Base-by-base conservation (phyloP, 345 rosid genomes). In the Salix dunnii region DNA sequence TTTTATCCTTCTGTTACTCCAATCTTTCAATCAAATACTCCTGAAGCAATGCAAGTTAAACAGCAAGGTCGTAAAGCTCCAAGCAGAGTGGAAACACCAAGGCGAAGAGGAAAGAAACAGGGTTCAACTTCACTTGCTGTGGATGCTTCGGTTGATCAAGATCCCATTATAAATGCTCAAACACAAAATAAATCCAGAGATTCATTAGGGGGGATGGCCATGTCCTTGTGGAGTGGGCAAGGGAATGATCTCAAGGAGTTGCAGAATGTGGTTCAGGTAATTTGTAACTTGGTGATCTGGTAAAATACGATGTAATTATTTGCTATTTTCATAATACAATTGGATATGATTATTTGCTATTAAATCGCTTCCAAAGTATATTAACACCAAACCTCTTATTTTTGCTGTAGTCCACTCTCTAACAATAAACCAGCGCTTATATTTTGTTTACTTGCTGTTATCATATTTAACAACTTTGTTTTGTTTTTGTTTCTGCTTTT, bases 11-110 rank as follows among this genome's bases (percentile, higher is more conserved):
- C 87, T 73, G 60, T 69, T 58, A 63, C 72, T 70, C 61, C 71
- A 30, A 66, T 72, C 61, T 65, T 77, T 67, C 83, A 65, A 38
- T 78, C 81, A 35, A 58, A 61, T n/a, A 31, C 81, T 75, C 66
- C 82, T 28, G 85, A 68, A 40, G 51, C 83, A 38, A 25, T 69
- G 53, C 84, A 78, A 51, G 75, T n/a, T 51, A 86, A 75, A 82
- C 79, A 88, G 79, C 83, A 79, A 43, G 88, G 89, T 65, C 88
- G 87, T 7, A 86, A 86, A 78, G 42, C 81, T 69, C 82, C 76
- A 48, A 42, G 36, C 74, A 82, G 81, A 76, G 83, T 76, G 40
- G 88, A 84, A 81, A 74, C 84, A 64, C 84, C 86, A 33, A 77
- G 82, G 36, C 84, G 82, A 27, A 76, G 91, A 70, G 89, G 86